phyloP scores from a whole-genome alignment of 2,329 filamentous ascomycete species.

The Botrytis sinoallii region DNA sequence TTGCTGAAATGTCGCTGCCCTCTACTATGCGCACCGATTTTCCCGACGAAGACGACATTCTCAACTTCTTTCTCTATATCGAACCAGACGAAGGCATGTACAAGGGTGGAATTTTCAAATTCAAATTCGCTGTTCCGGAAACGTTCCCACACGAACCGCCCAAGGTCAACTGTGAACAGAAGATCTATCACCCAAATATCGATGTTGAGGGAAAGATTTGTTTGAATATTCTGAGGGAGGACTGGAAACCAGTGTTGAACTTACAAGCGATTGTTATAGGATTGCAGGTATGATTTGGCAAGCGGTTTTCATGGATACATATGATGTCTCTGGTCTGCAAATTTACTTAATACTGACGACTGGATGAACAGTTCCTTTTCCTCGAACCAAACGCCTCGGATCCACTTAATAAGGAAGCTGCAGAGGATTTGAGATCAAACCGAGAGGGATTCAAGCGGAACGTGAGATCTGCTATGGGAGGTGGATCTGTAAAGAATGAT shows the following conservation, averaged over 20 bases:
- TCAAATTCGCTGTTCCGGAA: slow-evolving; percentile 88
- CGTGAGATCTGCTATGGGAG: slow-evolving; percentile 78
- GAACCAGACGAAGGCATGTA: slow-evolving; percentile 86
- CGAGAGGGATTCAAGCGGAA: slow-evolving; percentile 89
- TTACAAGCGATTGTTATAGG: slow-evolving; percentile 95
- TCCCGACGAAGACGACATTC: slow-evolving; percentile 78
- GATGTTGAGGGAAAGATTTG: slow-evolving; percentile 97
- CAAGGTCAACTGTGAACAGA: slow-evolving; percentile 94
- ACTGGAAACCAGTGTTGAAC: slow-evolving; percentile 98
- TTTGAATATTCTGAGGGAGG: slow-evolving; percentile 92
- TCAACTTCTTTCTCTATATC: slow-evolving; percentile 79
- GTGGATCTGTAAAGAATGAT: slow-evolving; percentile 70
- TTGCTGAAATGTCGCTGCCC: slow-evolving; percentile 76
- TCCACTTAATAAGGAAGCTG: slow-evolving; percentile 97
- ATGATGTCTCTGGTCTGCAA: not conserved
- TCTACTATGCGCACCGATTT: slow-evolving; percentile 79
- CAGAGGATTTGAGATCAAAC: slow-evolving; percentile 83
- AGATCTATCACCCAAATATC: slow-evolving; percentile 99
- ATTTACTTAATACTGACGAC: slow-evolving; percentile 11
- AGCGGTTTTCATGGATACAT: too few species aligned
- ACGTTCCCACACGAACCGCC: slow-evolving; percentile 97
- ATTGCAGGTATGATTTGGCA: slow-evolving; percentile 61
- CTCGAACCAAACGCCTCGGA: slow-evolving; percentile 96
- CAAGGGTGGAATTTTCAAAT: slow-evolving; percentile 81
- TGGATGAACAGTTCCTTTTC: slow-evolving; percentile 75